Conservation (phyloP, 345 rosid genomes). For the Pugionium cornutum region DNA sequence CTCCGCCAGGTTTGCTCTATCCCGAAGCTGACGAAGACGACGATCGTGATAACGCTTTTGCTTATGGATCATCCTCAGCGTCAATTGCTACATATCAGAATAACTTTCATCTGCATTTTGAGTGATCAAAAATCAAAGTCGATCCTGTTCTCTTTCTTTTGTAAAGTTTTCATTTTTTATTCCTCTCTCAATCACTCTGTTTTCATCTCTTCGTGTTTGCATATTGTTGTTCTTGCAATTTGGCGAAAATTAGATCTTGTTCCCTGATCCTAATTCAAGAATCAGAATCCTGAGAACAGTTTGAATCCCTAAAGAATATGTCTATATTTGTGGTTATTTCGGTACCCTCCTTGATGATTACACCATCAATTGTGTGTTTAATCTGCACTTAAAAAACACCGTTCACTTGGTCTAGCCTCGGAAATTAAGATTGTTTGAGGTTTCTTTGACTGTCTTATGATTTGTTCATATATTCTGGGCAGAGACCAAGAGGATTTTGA, state of each 20-base stretch:
- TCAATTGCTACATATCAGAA: constrained; percentile 20
- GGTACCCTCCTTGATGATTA: not conserved
- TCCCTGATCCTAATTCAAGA: not conserved
- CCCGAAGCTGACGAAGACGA: constrained; percentile 33
- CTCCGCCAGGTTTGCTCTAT: constrained; percentile 52
- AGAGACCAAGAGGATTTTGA: not conserved
- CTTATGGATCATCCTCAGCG: constrained; percentile 24
- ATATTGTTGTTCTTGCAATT: constrained; percentile 2
- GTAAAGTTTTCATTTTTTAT: not conserved
- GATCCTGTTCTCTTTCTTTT: not conserved
- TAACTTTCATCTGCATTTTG: constrained; percentile 36
- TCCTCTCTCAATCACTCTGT: not conserved
- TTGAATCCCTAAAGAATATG: no score
- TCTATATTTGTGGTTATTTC: no score
- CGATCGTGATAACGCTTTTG: constrained; percentile 14
- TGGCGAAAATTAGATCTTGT: constrained; percentile 16
- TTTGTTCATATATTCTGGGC: constrained; percentile 8
- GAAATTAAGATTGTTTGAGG: not conserved
- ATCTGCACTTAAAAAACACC: not conserved
- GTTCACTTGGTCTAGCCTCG: not conserved
- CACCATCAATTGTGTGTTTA: not conserved
- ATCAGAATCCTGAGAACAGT: not conserved
- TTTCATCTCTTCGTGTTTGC: not conserved
- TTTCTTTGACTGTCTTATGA: not conserved
- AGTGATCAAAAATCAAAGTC: constrained; percentile 7